Percentiles rank a stretch among this genome's conserved stretches.
phyloP scores from a whole-genome alignment of 768 basidiomycete species.

The Rhodotorula babjevae region DNA sequence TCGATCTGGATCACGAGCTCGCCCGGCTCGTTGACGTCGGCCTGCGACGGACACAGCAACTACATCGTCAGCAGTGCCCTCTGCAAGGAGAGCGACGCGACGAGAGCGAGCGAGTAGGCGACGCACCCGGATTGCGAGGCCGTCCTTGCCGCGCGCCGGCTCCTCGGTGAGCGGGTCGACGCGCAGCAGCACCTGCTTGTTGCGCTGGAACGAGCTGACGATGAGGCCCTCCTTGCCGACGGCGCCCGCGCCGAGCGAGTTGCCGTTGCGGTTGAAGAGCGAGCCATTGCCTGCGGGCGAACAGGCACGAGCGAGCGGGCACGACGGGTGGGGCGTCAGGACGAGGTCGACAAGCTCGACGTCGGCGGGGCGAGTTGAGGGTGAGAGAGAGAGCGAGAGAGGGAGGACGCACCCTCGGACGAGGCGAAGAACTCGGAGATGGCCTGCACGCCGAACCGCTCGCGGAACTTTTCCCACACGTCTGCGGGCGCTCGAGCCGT shows the following conservation, averaged over 20 bases:
- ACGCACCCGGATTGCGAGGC: conserved; percentile 18
- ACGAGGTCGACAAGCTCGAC: too few species aligned
- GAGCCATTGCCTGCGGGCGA: background rate
- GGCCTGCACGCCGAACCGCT: conserved; percentile 28
- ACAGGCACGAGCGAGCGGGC: too few species aligned
- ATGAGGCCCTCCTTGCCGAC: conserved; percentile 27
- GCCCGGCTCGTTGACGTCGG: conserved; percentile 18
- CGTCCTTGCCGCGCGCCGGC: conserved; percentile 14
- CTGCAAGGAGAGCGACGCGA: background rate
- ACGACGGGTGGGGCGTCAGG: background rate
- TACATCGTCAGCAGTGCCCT: too few species aligned
- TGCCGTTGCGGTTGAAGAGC: conserved; percentile 20
- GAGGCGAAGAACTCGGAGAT: conserved; percentile 37
- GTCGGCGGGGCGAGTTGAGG: too few species aligned
- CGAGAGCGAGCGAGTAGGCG: background rate
- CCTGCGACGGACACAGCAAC: too few species aligned
- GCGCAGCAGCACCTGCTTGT: conserved; percentile 19
- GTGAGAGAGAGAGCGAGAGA: background rate
- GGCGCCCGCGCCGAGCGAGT: conserved; percentile 26
- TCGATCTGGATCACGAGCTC: conserved; percentile 32
- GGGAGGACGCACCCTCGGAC: conserved; percentile 17
- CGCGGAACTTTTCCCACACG: conserved; percentile 36
- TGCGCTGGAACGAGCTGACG: conserved; percentile 1
- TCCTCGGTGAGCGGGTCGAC: conserved; percentile 37
- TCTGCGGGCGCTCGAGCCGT: background rate